Evolutionary conservation across 306 rosid genomes (phyloP), one percentile per base, ranked within the genome.

Genomic region (Rosa persica): DNA sequence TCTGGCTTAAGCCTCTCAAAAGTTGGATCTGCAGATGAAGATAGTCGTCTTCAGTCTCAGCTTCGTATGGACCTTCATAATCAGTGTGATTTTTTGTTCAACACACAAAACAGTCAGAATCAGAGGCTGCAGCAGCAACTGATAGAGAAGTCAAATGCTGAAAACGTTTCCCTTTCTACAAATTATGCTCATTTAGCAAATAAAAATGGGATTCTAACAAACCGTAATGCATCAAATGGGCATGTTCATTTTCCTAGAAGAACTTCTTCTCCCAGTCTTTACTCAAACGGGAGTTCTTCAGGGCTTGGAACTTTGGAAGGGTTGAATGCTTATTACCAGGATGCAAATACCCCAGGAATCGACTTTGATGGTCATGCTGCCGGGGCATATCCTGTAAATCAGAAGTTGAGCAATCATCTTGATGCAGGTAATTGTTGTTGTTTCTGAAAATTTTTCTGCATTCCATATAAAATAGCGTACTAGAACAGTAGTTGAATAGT

Each of bases 251-350:
- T 93, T 79, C 81, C 90, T 81, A 89, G 79, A 81, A 81, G 89
- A 85, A 86, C 92, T 81, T 86, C 96, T 82, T 90, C 98, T 77
- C 85, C 97, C 69, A 89, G 79, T 83, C 87, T 95, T 73, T 89
- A 86, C 79, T 78, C 95, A 52, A 88, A 86, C 67, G 75, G 79
- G 70, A 84, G 83, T 83, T 89, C 94, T 73, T 51, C 84, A 40
- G 96, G 90, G 77, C 78, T 82, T 55, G 90, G 81, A 83, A 71
- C 71, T 70, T 57, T 68, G 27, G 86, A 86, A 66, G 83, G 83
- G 54, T 57, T 87, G 27, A 86, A 75, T 75, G 65, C 72, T 61
- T 79, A 72, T 77, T 76, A 78, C 36, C 85, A 73, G 65, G 78
- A 66, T 68, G 61, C 87, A 80, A 87, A 82, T 85, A 62, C 83